Conservation (phyloP, 1,139 yeast species). For the Scheffersomyces illinoinensis region DNA sequence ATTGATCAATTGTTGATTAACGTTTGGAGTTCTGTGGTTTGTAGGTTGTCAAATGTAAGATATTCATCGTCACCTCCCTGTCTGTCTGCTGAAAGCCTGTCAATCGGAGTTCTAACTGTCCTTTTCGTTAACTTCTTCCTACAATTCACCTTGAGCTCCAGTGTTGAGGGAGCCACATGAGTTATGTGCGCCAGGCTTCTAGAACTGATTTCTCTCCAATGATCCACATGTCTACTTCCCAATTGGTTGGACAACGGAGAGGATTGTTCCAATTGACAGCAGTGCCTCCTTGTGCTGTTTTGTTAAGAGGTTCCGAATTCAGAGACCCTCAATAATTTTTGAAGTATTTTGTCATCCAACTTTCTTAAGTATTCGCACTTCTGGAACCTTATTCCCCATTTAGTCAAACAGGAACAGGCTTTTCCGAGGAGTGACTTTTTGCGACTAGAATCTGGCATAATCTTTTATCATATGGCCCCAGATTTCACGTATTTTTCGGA, state of each 20-base stretch:
- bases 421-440: background rate
- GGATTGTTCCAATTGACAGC: background rate
- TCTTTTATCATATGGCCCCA: background rate
- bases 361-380: background rate
- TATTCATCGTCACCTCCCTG: background rate
- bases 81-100: background rate
- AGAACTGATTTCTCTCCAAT: background rate
- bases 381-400: background rate
- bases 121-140: background rate
- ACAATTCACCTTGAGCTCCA: background rate
- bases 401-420: background rate
- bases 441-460: background rate
- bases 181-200: background rate
- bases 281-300: background rate
- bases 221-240: background rate
- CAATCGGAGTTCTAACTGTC: background rate
- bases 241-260: background rate
- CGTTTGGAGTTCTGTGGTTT: background rate
- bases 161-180: background rate
- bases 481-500: background rate
- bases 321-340: background rate
- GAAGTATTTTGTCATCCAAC: background rate
- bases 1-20: background rate
- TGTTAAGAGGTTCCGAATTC: background rate
- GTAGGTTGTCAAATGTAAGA: background rate